phyloP scores from a whole-genome alignment of 148 eudicot genomes.

The Rheum nobile region DNA sequence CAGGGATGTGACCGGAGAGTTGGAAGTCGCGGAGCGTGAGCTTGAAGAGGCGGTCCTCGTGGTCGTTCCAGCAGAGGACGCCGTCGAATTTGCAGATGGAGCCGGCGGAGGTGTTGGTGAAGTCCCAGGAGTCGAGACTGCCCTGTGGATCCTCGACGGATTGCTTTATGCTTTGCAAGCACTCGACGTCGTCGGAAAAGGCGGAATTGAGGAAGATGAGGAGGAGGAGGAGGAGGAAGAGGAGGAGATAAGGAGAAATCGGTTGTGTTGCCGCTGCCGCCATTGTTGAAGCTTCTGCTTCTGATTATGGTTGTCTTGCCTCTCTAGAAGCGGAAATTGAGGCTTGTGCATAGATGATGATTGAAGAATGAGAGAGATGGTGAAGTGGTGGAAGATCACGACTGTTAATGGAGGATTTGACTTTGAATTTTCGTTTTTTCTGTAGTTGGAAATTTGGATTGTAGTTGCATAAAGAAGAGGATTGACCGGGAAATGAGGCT shows the following conservation, averaged over 20 bases:
- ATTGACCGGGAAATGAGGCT: too few relatives aligned
- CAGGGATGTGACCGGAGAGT: constrained; percentile 49
- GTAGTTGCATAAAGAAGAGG: not conserved
- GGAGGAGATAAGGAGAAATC: constrained; percentile 1
- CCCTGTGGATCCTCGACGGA: constrained; percentile 32
- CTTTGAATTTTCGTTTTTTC: not conserved
- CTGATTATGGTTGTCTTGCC: not conserved
- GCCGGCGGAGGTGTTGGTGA: constrained; percentile 36
- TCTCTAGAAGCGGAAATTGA: not conserved
- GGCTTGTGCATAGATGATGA: not conserved
- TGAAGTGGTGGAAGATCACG: not conserved
- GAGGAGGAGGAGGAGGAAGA: not conserved
- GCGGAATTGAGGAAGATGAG: not conserved
- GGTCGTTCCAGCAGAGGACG: constrained; percentile 69
- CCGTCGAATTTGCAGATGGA: constrained; percentile 51
- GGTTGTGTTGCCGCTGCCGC: constrained; percentile 3
- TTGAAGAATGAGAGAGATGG: not conserved
- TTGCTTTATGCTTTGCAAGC: constrained; percentile 38
- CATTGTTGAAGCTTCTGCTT: not conserved
- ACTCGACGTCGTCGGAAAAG: constrained; percentile 50
- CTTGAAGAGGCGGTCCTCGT: constrained; percentile 46
- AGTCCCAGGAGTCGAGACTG: constrained; percentile 40
- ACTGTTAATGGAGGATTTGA: not conserved
- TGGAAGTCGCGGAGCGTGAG: constrained; percentile 29
- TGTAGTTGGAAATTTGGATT: not conserved